Evolutionary conservation across 2,329 filamentous ascomycete genomes (phyloP).

Genomic region (Diaporthe citriasiana): DNA sequence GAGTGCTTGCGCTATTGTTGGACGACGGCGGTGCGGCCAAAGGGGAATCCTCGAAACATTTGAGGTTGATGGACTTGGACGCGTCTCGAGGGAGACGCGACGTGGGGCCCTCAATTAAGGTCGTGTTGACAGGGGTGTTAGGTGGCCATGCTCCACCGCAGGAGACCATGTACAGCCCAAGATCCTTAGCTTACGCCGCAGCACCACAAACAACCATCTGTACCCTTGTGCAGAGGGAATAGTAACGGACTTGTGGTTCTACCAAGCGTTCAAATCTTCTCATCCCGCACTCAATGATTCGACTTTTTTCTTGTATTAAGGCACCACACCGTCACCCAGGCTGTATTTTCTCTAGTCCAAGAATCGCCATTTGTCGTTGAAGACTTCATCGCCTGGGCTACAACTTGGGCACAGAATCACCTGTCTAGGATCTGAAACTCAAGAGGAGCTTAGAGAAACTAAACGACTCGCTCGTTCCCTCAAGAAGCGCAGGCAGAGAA

Average conservation of each 20-base stretch:
- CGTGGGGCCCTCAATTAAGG: slow-evolving; percentile 42
- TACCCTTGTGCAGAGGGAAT: neutral
- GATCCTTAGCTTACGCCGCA: neutral
- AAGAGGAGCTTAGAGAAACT: neutral
- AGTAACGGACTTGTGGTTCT: neutral
- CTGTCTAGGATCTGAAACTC: neutral
- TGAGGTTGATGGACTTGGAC: slow-evolving; percentile 4
- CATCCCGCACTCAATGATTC: neutral
- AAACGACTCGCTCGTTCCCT: too few relatives aligned
- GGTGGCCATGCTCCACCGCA: slow-evolving; percentile 6
- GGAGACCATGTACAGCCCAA: slow-evolving; percentile 5
- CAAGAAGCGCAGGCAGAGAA: too few relatives aligned
- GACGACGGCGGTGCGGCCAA: neutral
- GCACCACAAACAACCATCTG: neutral
- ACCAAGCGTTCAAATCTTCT: neutral
- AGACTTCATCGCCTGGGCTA: neutral
- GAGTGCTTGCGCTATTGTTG: neutral
- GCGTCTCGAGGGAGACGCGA: slow-evolving; percentile 38
- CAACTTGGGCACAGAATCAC: neutral
- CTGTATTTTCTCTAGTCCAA: neutral
- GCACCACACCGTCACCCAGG: neutral
- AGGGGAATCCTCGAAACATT: neutral
- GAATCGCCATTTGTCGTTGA: neutral
- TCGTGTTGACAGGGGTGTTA: slow-evolving; percentile 38
- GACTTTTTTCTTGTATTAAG: too few relatives aligned